phyloP scores from a whole-genome alignment of 805 yeast genomes.

The Wickerhamiella hasegawae region DNA sequence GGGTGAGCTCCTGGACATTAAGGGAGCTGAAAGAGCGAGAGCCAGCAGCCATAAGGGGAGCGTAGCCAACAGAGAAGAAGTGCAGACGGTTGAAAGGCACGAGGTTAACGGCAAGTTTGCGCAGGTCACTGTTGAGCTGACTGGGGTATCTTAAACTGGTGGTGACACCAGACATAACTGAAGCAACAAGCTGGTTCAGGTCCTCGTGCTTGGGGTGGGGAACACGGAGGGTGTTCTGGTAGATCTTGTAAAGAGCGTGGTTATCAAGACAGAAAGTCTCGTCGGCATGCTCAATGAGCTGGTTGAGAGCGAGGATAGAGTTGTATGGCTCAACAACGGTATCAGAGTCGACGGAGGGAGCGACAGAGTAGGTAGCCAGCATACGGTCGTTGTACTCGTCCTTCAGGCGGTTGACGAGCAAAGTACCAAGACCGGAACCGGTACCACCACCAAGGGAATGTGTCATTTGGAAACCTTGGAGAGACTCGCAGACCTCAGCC shows the following conservation, averaged over 20 bases:
- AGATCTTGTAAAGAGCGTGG: slow-evolving; percentile 81
- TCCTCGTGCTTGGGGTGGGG: slow-evolving; percentile 65
- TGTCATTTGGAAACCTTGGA: slow-evolving; percentile 87
- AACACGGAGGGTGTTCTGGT: slow-evolving; percentile 71
- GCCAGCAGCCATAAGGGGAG: slow-evolving; percentile 72
- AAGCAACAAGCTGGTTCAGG: slow-evolving; percentile 66
- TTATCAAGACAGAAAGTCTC: slow-evolving; percentile 93
- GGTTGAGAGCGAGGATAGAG: slow-evolving; percentile 81
- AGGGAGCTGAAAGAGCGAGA: slow-evolving; percentile 71
- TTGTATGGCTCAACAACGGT: slow-evolving; percentile 93
- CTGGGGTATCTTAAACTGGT: slow-evolving; percentile 91
- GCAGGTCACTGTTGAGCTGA: slow-evolving; percentile 80
- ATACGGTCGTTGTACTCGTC: slow-evolving; percentile 92
- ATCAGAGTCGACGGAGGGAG: slow-evolving; percentile 82
- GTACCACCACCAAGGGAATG: slow-evolving; percentile 85
- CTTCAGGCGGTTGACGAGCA: slow-evolving; percentile 67
- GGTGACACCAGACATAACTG: slow-evolving; percentile 92
- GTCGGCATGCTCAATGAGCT: slow-evolving; percentile 77
- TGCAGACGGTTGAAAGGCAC: slow-evolving; percentile 93
- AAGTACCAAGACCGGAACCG: slow-evolving; percentile 92
- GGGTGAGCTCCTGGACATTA: slow-evolving; percentile 82
- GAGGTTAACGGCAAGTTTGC: slow-evolving; percentile 85
- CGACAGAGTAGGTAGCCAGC: slow-evolving; percentile 90
- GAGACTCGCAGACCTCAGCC: slow-evolving; percentile 82
- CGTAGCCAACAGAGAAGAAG: slow-evolving; percentile 90